Conservation (phyloP, 352 stramenopile genomes). For the Globisporangium abappressorium region DNA sequence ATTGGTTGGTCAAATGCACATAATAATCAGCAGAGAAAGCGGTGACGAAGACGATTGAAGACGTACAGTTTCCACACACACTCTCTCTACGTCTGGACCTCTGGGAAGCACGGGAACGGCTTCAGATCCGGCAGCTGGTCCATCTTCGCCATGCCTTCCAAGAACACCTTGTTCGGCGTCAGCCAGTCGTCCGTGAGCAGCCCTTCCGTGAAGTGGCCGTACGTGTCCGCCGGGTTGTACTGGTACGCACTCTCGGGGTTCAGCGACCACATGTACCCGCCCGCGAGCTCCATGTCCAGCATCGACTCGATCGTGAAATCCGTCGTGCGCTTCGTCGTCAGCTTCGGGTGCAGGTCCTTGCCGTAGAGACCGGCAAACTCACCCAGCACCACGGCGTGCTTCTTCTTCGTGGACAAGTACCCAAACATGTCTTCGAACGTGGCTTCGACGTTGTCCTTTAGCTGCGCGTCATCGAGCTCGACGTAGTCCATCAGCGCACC, state of each 20-base stretch:
- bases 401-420: constrained; percentile 45
- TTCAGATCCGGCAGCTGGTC: constrained; percentile 52
- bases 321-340: constrained; percentile 61
- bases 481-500: constrained; percentile 32
- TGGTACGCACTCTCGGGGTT: constrained; percentile 78
- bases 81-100: constrained; percentile 3
- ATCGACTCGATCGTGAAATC: constrained; percentile 71
- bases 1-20: neutral
- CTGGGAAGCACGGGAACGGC: constrained; percentile 65
- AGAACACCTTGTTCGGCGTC: constrained; percentile 57
- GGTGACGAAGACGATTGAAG: neutral
- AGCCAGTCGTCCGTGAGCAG: constrained; percentile 70
- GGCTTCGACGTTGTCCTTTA: constrained; percentile 53
- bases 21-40: constrained; percentile 8
- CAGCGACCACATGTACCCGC: constrained; percentile 80
- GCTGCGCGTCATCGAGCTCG: constrained; percentile 50
- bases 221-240: constrained; percentile 66
- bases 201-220: constrained; percentile 59
- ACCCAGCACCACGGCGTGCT: constrained; percentile 55
- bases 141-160: constrained; percentile 51
- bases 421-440: constrained; percentile 76
- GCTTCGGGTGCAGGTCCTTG: constrained; percentile 44
- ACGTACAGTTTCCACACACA: neutral
- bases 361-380: constrained; percentile 68
- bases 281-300: constrained; percentile 46